Base-by-base conservation (phyloP, 345 rosid genomes). In the Gossypium ekmanianum region DNA sequence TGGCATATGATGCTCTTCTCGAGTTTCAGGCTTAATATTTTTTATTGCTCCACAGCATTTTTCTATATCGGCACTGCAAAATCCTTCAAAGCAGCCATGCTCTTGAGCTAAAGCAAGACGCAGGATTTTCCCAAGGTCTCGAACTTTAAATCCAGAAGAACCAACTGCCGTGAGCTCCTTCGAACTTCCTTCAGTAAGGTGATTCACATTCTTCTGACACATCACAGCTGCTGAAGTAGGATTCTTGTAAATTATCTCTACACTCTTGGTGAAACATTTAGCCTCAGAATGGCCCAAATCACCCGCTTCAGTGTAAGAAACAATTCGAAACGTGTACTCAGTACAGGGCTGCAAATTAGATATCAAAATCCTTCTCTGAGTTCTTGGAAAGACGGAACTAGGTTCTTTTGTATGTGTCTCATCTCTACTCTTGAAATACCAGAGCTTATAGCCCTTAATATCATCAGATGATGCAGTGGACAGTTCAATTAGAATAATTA, bases 291-390 rank as follows among this genome's bases (percentile, higher is more conserved):
- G 92, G 65, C 95, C 92, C 63, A 81, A 69, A 66, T 82, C 90
- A 69, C 88, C 90, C 12, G 76, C 74, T 17, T 87, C 90, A 20
- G 88, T 85, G 58, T 79, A 88, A 59, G 95, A 88, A 72, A 90
- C 82, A 72, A 90, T 78, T 9, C 89, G 85, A 39, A 90, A 87
- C 26, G 81, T 80, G 75, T 95, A 95, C 83, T 91, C 93, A 0
- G 97, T 89, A 84, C 97, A 95, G 1, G 99, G 97, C 84, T 79
- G 88, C 74, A 95, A 86, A 80, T 95, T 90, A 47, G 94, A 87
- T 78, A 95, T 82, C 80, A 83, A 74, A 73, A 95, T 87, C 87
- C 97, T 88, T 78, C 89, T 90, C 83, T 90, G 84, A 11, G 86
- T 74, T 84, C 89, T 87, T 62, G 92, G 88, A 70, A 91, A 87